Conservation (phyloP, 2,329 filamentous ascomycete species). For the Cercospora zeina region DNA sequence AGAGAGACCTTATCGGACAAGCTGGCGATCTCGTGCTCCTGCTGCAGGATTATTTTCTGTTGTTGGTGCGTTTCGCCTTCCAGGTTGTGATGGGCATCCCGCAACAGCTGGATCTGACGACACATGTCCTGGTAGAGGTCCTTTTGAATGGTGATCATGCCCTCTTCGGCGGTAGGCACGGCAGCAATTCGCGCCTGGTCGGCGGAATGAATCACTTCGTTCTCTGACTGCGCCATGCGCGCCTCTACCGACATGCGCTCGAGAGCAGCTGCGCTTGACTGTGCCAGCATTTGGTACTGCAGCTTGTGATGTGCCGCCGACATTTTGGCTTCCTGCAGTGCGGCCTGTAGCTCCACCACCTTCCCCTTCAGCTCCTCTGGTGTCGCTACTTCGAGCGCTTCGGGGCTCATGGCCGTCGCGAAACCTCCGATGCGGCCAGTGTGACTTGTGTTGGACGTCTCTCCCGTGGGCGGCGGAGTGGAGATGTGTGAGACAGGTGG, state of each 20-base stretch:
- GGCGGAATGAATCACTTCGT: conserved; percentile 75
- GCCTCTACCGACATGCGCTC: conserved; percentile 89
- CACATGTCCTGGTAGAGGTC: conserved; percentile 59
- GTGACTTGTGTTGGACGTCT: conserved; percentile 24
- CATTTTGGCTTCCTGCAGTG: conserved; percentile 70
- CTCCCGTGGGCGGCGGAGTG: conserved; percentile 51
- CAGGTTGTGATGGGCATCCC: conserved; percentile 65
- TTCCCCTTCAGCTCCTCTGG: conserved; percentile 56
- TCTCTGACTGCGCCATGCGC: conserved; percentile 84
- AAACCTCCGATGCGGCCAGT: conserved; percentile 23
- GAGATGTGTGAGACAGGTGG: conserved; percentile 53
- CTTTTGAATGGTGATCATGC: conserved; percentile 45
- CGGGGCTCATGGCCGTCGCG: conserved; percentile 45
- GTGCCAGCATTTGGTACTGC: conserved; percentile 78
- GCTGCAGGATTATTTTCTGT: conserved; percentile 74
- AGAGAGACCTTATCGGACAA: conserved; percentile 75
- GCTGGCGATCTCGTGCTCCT: conserved; percentile 69
- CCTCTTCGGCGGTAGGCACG: conserved; percentile 53
- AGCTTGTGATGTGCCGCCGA: conserved; percentile 87
- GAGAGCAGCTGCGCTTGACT: conserved; percentile 80
- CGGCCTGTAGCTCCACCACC: conserved; percentile 53
- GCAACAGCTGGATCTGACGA: conserved; percentile 59
- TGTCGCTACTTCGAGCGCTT: conserved; percentile 56
- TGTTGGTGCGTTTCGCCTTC: conserved; percentile 68
- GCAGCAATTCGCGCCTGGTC: conserved; percentile 63